These are phyloP conservation scores for Apiospora saccharicola DNA, from an alignment of 2,329 filamentous ascomycete genomes.

Conservation along the genomic window DNA sequence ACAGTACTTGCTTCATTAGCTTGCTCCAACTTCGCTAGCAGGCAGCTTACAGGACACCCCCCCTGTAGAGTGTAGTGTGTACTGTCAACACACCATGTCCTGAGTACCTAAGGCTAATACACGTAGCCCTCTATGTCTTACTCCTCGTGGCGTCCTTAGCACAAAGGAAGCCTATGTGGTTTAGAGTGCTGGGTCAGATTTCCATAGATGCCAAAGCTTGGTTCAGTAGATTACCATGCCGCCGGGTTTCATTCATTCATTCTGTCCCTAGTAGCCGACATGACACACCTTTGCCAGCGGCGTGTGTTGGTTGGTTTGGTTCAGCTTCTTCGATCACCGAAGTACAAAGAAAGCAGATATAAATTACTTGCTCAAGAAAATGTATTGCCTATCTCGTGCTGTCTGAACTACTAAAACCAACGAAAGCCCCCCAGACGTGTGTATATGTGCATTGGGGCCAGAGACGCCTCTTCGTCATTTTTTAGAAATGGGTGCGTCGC, in stretches of 20 bases:
- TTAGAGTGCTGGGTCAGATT: background rate
- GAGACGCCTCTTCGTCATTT: constrained; percentile 21
- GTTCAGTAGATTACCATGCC: background rate
- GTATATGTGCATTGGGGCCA: constrained; percentile 15
- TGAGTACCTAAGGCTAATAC: background rate
- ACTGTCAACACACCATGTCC: background rate
- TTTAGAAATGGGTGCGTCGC: background rate
- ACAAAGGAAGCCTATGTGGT: constrained; percentile 23
- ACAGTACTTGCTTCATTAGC: background rate
- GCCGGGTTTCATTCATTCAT: background rate
- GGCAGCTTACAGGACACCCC: constrained; percentile 5
- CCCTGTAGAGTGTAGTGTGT: background rate
- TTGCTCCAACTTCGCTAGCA: constrained; percentile 5
- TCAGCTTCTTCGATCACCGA: background rate
- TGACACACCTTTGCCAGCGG: background rate
- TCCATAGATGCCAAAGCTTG: constrained; percentile 1
- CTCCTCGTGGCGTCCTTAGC: constrained; percentile 27
- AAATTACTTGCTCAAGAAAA: background rate
- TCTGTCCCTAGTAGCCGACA: background rate
- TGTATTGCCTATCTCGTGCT: constrained; percentile 21
- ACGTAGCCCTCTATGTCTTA: constrained; percentile 20
- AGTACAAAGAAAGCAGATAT: background rate
- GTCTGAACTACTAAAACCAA: constrained; percentile 14
- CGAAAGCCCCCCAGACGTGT: background rate
- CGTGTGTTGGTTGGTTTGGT: no score